Conservation (phyloP, 495 filamentous ascomycete genomes). For the Neurospora sp. region DNA sequence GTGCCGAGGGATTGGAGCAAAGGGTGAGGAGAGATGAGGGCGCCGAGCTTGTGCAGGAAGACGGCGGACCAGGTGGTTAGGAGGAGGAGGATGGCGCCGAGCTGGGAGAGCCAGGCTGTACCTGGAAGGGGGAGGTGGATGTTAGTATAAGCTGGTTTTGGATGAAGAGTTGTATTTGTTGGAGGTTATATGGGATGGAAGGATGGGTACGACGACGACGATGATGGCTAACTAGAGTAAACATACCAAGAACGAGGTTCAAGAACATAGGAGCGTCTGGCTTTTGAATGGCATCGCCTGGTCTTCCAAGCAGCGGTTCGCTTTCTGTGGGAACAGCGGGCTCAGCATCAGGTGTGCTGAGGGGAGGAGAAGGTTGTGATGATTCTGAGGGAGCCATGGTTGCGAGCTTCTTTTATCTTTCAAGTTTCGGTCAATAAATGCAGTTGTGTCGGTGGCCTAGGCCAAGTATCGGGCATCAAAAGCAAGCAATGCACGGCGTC, state of each 20-base stretch:
- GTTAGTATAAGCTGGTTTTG: conserved; percentile 15
- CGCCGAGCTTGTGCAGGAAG: conserved; percentile 49
- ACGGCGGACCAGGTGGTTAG: conserved; percentile 65
- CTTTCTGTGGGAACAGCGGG: conserved; percentile 36
- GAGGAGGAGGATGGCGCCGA: conserved; percentile 46
- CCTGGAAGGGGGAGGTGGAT: conserved; percentile 25
- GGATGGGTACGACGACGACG: neutral
- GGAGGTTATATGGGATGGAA: neutral
- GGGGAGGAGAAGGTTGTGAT: neutral
- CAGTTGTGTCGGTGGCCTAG: neutral
- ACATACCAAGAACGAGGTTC: conserved; percentile 70
- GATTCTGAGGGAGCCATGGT: conserved; percentile 5
- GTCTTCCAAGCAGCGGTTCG: conserved; percentile 66
- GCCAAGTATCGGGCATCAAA: neutral
- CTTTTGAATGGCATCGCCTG: conserved; percentile 62
- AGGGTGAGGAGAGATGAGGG: conserved; percentile 79
- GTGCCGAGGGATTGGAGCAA: conserved; percentile 70
- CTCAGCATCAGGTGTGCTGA: neutral
- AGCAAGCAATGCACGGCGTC: neutral
- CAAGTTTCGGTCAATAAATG: neutral
- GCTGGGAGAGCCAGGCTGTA: conserved; percentile 30
- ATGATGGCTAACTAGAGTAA: neutral
- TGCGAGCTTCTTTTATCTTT: neutral
- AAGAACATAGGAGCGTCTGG: conserved; percentile 48
- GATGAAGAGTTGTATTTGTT: neutral